Base-by-base conservation (phyloP, 352 stramenopile species). In the Aphanomyces astaci region DNA sequence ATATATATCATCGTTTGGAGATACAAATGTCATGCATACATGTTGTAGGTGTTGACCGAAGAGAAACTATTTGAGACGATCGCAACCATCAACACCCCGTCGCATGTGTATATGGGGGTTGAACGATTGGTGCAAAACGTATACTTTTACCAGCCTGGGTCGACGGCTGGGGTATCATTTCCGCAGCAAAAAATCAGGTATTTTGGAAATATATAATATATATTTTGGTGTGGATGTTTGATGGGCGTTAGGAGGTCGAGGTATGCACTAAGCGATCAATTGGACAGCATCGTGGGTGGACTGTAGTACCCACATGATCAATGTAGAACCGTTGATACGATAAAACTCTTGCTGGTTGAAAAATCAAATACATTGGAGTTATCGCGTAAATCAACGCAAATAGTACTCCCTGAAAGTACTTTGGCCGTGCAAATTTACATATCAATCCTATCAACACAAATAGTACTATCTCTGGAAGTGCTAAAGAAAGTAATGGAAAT, bases 111-210 rank as follows among this genome's bases (percentile, higher is more conserved):
- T 48, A 78, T 80, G 39, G 77, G 77, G 2, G 73, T 95, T 15
- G 80, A 94, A 57, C 80, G 80, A 1, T 81, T 92, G 7, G 81
- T 92, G 45, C 88, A 92, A 39, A 82, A 92, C 57, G 86, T 92
- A 1, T 92, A 92, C 68, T 94, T 94, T 55, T 94, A 89, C 63
- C 81, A 92, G 19, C 46, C 62, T 13, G 40, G 53, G 22, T 59
- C 53, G 28, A n/a, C 62, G 3, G 3, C 62, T 25, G 22, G 22
- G 17, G 24, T n/a, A n/a, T n/a, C 27, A 15, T 59, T 49, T 59
- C 31, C 33, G 54, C 40, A 33, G 31, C 40, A 68, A 59, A 48
- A 68, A 68, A 25, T 32, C 15, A 30, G 51, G 51, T 59, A 59
- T 10, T 11, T 0, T 33, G 17, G 25, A 19, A 43, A 15, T 15